Evolutionary conservation across 139 green algal genomes (phyloP).

Genomic region (Picochlorum sp.): DNA sequence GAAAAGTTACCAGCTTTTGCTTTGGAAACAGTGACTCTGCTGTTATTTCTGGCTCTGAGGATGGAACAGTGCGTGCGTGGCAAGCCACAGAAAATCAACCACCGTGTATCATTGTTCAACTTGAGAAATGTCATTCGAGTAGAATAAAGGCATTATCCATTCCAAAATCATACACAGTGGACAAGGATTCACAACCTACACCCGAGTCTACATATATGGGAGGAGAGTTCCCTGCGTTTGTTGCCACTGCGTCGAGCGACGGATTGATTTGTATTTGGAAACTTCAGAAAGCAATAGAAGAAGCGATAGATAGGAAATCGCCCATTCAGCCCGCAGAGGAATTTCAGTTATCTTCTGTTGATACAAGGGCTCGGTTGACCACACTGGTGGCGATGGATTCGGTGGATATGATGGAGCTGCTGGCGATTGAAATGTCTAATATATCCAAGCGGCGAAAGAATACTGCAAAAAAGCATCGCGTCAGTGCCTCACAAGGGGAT

Average conservation of each 20-base stretch:
- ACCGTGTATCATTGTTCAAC: constrained; percentile 15
- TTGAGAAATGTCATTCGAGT: constrained; percentile 15
- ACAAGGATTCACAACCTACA: not conserved
- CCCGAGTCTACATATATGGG: not conserved
- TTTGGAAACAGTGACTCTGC: constrained; percentile 6
- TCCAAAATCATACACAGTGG: constrained; percentile 5
- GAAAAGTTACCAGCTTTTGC: constrained; percentile 31
- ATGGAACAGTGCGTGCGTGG: constrained; percentile 42
- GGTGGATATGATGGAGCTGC: constrained; percentile 1
- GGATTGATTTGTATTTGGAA: constrained; percentile 66
- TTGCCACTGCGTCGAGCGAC: constrained; percentile 51
- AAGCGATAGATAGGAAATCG: too few species aligned
- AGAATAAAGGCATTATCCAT: constrained; percentile 15
- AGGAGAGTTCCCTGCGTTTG: constrained; percentile 3
- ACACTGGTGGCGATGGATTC: constrained; percentile 12
- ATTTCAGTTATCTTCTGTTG: constrained; percentile 5
- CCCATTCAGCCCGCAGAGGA: not conserved
- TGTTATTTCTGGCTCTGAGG: constrained; percentile 29
- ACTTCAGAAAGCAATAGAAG: constrained; percentile 1
- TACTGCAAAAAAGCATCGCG: not conserved
- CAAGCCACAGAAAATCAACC: constrained; percentile 16
- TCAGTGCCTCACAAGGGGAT: too few species aligned
- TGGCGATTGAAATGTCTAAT: not conserved
- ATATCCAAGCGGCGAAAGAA: not conserved
- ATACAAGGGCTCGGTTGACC: constrained; percentile 27